Base-by-base conservation (phyloP, 2,329 filamentous ascomycete species). In the Diatrype stigma region DNA sequence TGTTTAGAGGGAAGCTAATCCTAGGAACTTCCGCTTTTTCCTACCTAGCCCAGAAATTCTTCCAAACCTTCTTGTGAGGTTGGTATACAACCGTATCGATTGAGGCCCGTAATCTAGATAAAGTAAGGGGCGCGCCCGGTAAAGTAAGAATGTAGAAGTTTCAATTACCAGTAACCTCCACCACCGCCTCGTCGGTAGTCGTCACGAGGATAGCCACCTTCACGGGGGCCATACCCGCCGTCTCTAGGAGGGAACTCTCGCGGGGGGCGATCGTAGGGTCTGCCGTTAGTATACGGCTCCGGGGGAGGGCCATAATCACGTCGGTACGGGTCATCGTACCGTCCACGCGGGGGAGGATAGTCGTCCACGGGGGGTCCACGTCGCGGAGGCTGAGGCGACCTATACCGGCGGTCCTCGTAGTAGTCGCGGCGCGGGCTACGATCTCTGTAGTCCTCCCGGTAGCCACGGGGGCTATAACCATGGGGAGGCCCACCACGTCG, bases 361-460 rank as follows among this genome's bases (percentile, higher is more conserved):
- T 96, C 91, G 55, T 92, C 87, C 56, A 88, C 77, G 42, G 87
- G 85, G 21, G 76, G 78, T 57, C 80, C 78, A 57, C 87, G 86
- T 58, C 88, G 86, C 42, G 88, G 87, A 54, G 90, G 90, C 51
- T 88, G 87, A 54, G 90, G 90, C 51, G 89, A 90, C 51, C 90
- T 86, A 64, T 92, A 91, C 46, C 86, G 82, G 65, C 87, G 84
- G 57, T 93, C 89, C 45, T 90, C 86, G 71, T 96, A 96, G 73
- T 96, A 96, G 54, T 93, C 88, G 60, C 90, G 86, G 53, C 87
- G 86, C 51, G 87, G 87, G 64, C 90, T 93, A 63, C 92, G 86
- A 65, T 95, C 90, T 67, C 93, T 91, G 71, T 96, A 96, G 57
- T 88, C 85, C 55, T 88, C 85, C 46, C 80, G 82, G 59, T 78